Evolutionary conservation across 169 alveolate species (phyloP).

Genomic region (Pseudocohnilembus persalinus): DNA sequence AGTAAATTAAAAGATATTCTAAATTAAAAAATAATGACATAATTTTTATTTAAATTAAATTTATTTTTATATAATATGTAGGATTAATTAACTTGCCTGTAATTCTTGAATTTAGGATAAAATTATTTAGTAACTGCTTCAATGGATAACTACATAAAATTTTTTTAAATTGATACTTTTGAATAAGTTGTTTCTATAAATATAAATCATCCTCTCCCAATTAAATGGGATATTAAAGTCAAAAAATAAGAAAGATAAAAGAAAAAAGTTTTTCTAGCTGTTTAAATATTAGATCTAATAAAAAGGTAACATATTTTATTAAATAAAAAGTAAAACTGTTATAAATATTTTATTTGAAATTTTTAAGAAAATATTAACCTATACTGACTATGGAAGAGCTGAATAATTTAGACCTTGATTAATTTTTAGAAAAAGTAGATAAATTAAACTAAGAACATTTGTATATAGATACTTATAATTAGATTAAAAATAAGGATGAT

Average conservation of each 20-base stretch:
- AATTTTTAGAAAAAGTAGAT: neutral
- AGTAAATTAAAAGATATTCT: too few species aligned
- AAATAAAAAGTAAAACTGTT: too few species aligned
- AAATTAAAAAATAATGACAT: too few species aligned
- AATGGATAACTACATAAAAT: neutral
- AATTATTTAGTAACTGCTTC: neutral
- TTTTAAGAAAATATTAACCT: neutral
- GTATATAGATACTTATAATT: neutral
- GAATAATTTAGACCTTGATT: neutral
- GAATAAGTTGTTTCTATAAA: neutral
- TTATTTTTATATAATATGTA: too few species aligned
- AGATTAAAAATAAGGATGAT: neutral
- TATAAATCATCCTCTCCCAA: neutral
- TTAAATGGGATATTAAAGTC: neutral
- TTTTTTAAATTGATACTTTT: neutral
- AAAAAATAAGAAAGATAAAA: neutral
- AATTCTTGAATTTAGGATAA: neutral
- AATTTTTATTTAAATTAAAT: too few species aligned
- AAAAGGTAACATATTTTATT: neutral
- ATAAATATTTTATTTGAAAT: too few species aligned
- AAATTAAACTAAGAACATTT: neutral
- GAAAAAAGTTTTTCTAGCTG: neutral
- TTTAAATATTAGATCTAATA: neutral
- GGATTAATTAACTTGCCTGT: neutral
- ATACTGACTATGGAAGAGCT: too few species aligned